Conservation (phyloP, 148 eudicot species). For the Vaccinium corymbosum region DNA sequence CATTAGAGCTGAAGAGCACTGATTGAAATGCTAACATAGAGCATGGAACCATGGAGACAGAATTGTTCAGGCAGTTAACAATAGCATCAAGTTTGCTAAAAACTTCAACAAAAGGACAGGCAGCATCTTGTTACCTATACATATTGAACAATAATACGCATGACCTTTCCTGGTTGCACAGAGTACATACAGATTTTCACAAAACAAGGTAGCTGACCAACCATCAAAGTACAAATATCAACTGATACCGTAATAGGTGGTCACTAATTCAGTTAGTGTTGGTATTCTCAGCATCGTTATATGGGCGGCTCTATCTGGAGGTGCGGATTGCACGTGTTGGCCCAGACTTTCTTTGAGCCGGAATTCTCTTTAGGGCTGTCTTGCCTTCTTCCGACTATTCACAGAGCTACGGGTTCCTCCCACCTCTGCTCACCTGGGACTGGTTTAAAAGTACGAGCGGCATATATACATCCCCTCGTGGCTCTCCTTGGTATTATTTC, state of each 20-base stretch:
- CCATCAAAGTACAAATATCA: not conserved
- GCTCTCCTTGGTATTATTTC: too few species aligned
- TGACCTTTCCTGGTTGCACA: not conserved
- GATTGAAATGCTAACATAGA: not conserved
- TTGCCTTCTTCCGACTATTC: too few species aligned
- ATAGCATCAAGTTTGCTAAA: not conserved
- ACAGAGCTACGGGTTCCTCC: too few species aligned
- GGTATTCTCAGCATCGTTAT: not conserved
- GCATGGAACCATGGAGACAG: not conserved
- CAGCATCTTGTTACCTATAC: not conserved
- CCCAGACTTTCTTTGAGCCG: too few species aligned
- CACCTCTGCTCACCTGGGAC: too few species aligned
- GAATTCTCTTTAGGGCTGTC: too few species aligned
- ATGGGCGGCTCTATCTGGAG: too few species aligned
- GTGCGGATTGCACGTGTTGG: too few species aligned
- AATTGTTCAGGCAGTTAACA: not conserved
- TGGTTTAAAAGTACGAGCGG: too few species aligned
- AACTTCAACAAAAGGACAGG: not conserved
- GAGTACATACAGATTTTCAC: not conserved
- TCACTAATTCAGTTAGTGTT: not conserved
- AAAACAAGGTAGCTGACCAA: not conserved
- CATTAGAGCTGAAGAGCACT: not conserved
- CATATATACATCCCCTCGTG: too few species aligned
- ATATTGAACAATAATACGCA: not conserved
- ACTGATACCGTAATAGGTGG: not conserved